Percentiles rank a stretch among this genome's conserved stretches.
phyloP scores from a whole-genome alignment of 108 stramenopile genomes.

The Cylindrotheca fusiformis region DNA sequence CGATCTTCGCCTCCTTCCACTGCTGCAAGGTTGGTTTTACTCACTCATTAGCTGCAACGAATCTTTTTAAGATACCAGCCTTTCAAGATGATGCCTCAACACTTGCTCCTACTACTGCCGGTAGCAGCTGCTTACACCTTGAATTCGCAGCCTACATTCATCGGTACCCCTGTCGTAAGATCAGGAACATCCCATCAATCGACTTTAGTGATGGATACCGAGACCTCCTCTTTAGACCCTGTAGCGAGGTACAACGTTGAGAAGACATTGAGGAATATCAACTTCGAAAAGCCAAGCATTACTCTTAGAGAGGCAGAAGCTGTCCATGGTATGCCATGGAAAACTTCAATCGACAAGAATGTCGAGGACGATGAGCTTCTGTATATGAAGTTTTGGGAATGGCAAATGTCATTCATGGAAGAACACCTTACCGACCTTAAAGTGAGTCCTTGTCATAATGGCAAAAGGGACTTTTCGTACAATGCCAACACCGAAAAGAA shows the following conservation, averaged over 20 bases:
- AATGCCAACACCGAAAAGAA: slow-evolving; percentile 69
- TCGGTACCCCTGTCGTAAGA: not conserved
- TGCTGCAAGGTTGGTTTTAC: no score
- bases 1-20: no score
- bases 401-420: slow-evolving; percentile 83
- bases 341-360: slow-evolving; percentile 55
- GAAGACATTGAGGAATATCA: slow-evolving; percentile 11
- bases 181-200: not conserved
- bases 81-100: slow-evolving; percentile 38
- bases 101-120: slow-evolving; percentile 25
- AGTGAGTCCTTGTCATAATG: slow-evolving; percentile 55
- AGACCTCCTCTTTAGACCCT: slow-evolving; percentile 11
- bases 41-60: no score
- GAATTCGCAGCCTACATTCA: slow-evolving; percentile 4
- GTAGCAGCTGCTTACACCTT: slow-evolving; percentile 25
- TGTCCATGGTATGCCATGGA: slow-evolving; percentile 83
- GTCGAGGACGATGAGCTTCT: slow-evolving; percentile 54
- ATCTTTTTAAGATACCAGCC: no score
- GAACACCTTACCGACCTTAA: slow-evolving; percentile 61
- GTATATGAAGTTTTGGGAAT: slow-evolving; percentile 90
- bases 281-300: slow-evolving; percentile 1
- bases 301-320: slow-evolving; percentile 48
- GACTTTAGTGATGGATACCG: slow-evolving; percentile 9
- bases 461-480: slow-evolving; percentile 58
- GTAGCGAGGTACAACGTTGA: slow-evolving; percentile 6